Percentiles rank a stretch among this genome's conserved stretches.
Conservation (phyloP, 148 eudicot species). For the Arbutus unedo region DNA sequence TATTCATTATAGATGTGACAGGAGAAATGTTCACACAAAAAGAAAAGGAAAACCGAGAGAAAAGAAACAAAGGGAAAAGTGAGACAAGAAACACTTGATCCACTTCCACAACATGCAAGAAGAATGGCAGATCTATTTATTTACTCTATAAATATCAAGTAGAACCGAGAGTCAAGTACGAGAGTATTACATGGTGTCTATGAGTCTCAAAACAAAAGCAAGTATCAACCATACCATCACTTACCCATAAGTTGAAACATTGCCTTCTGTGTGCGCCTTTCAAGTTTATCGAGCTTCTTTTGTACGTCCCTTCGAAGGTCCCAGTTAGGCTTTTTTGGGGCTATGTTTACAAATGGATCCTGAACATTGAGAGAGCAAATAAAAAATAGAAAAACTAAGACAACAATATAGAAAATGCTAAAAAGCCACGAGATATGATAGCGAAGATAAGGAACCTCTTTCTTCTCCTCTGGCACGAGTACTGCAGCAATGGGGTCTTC, state of each 20-base stretch:
- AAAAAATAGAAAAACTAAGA: constrained; percentile 3
- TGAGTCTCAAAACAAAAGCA: not conserved
- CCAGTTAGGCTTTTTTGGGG: constrained; percentile 99
- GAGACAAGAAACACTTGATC: not conserved
- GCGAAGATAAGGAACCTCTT: constrained; percentile 53
- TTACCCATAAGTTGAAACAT: constrained; percentile 74
- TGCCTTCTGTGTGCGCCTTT: constrained; percentile 85
- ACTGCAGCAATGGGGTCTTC: constrained; percentile 77
- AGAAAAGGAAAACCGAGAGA: not conserved
- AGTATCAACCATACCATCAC: constrained; percentile 9
- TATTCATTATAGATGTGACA: not conserved
- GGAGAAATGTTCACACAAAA: not conserved
- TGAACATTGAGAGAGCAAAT: constrained; percentile 23
- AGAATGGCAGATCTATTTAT: not conserved
- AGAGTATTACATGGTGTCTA: not conserved
- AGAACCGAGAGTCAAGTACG: not conserved
- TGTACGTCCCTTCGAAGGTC: constrained; percentile 93
- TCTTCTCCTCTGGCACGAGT: constrained; percentile 66
- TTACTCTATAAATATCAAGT: not conserved
- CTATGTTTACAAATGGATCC: constrained; percentile 97
- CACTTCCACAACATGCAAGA: not conserved
- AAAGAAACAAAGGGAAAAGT: not conserved
- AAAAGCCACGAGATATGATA: constrained; percentile 5
- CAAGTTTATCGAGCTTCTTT: constrained; percentile 92
- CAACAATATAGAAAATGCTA: constrained; percentile 5